Conservation (phyloP, 2,329 filamentous ascomycete species). For the Lasiodiplodia theobromae region DNA sequence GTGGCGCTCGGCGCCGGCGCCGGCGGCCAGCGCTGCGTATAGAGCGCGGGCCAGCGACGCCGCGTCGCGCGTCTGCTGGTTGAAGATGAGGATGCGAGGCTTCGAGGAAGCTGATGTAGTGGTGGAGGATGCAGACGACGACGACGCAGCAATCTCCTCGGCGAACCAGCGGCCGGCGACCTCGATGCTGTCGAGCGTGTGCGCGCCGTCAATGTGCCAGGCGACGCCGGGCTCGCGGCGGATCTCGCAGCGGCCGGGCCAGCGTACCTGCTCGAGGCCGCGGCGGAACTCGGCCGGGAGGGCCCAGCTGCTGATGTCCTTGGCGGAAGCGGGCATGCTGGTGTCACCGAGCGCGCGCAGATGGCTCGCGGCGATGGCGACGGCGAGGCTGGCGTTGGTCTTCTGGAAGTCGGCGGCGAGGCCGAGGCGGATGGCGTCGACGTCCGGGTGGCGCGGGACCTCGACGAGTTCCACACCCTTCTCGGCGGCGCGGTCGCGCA, state of each 20-base stretch:
- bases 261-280: conserved; percentile 71
- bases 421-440: conserved; percentile 60
- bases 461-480: conserved; percentile 56
- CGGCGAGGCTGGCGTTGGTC: conserved; percentile 67
- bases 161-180: conserved; percentile 81
- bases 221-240: conserved; percentile 62
- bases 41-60: conserved; percentile 69
- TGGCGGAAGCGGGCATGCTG: conserved; percentile 45
- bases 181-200: conserved; percentile 83
- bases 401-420: conserved; percentile 69
- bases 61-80: conserved; percentile 87
- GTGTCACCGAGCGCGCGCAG: conserved; percentile 55
- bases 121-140: conserved; percentile 40
- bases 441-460: conserved; percentile 57
- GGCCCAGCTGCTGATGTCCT: conserved; percentile 43
- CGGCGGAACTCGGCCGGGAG: conserved; percentile 68
- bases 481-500: conserved; percentile 63
- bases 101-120: conserved; percentile 33
- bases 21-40: conserved; percentile 61
- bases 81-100: conserved; percentile 78
- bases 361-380: conserved; percentile 66
- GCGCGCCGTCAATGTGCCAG: conserved; percentile 89
- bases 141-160: conserved; percentile 42
- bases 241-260: conserved; percentile 81
- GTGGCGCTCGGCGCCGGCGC: conserved; percentile 43